Base-by-base conservation (phyloP, 805 yeast species). In the Kazachstania viticola region DNA sequence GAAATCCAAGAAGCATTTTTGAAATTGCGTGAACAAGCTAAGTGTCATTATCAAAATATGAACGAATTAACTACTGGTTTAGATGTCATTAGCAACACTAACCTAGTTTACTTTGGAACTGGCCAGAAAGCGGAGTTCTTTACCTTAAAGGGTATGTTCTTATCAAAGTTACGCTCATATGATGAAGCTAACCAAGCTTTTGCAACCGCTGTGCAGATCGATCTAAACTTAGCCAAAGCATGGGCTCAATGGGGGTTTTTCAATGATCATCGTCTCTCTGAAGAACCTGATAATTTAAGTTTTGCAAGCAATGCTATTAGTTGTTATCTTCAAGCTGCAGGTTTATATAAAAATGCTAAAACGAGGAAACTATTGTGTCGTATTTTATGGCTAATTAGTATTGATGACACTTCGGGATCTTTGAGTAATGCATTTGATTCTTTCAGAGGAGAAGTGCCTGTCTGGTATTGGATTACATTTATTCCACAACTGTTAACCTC, bases 241-340 rank as follows among this genome's bases (percentile, higher is more conserved):
- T 91, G 99, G 99, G 97, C 96, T 3, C 96, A 93, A 54, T 91
- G 99, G 99, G 99, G 98, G 38, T 75, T 77, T 52, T 91, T 84
- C 61, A 87, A 87, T 51, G 98, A 91, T 45, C 72, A 77, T 18
- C 66, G 95, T 26, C 76, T 84, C 54, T 80, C 82, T 42, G 94
- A 84, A 42, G 78, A 77, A 38, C 88, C 87, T 1, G 72, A 64
- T 30, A 93, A 83, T 46, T 75, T 80, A 59, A 71, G 74, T 15
- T 77, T 74, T 56, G 98, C 97, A 14, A 79, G 84, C 40, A 85
- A 87, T 54, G 97, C 99, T 2, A 76, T 91, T 29, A 79, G 93
- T 46, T 91, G 99, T 55, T 93, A 87, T 58, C 65, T 91, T 42
- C 97, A 93, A 56, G 99, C 99, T 14, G 96, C 97, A 14, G 95